phyloP scores from a whole-genome alignment of 805 yeast genomes.

The Clavispora carvajalis region DNA sequence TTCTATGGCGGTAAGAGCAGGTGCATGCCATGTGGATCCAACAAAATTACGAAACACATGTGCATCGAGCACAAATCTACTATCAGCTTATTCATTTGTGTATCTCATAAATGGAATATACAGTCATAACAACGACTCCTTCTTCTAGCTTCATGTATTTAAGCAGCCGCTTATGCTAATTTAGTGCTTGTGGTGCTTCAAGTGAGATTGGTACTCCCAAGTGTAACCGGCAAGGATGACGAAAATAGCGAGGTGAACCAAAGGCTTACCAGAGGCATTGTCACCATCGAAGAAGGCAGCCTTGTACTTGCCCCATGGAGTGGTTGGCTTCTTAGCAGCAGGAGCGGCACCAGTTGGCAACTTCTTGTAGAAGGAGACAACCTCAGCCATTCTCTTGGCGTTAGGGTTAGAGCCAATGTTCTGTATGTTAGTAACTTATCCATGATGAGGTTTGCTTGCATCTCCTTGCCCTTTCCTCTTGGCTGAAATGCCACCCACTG shows the following conservation, averaged over 20 bases:
- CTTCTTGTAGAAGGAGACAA: conserved; percentile 91
- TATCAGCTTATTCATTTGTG: not conserved
- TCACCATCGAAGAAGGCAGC: conserved; percentile 82
- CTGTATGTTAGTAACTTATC: conserved; percentile 36
- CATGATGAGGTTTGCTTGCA: no score
- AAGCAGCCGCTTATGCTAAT: conserved; percentile 1
- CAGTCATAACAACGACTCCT: conserved; percentile 1
- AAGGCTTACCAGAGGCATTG: conserved; percentile 78
- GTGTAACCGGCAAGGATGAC: conserved; percentile 78
- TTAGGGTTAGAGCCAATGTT: conserved; percentile 94
- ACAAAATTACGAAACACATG: no score
- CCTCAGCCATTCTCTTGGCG: conserved; percentile 94
- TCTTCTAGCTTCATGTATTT: not conserved
- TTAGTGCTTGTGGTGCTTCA: conserved; percentile 33
- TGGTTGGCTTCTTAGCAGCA: conserved; percentile 57
- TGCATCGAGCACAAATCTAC: no score
- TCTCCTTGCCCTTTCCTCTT: no score
- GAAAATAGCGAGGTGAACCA: conserved; percentile 67
- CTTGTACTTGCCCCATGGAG: conserved; percentile 72
- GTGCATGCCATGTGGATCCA: no score
- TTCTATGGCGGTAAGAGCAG: no score
- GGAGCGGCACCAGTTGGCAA: conserved; percentile 93
- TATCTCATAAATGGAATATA: not conserved
- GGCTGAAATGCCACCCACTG: no score
- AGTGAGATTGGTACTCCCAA: conserved; percentile 90